These are phyloP conservation scores for Xylaria flabelliformis DNA, from an alignment of 495 filamentous ascomycete genomes.

Conservation along the genomic window DNA sequence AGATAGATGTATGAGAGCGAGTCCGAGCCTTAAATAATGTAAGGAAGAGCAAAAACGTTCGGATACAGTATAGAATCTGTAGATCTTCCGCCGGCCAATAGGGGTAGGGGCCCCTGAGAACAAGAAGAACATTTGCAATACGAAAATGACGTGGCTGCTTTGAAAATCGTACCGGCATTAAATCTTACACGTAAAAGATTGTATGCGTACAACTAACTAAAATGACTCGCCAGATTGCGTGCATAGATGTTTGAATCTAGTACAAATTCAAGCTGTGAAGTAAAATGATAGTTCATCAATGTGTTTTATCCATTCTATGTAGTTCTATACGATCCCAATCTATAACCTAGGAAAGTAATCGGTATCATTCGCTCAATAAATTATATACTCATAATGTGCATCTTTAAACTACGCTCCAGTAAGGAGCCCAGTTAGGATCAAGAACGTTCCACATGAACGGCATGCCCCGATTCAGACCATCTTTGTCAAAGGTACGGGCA, in stretches of 20 bases:
- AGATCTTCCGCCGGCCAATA: background rate
- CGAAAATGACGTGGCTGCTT: background rate
- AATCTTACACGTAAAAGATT: background rate
- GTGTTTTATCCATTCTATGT: constrained; percentile 7
- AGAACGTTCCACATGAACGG: constrained; percentile 47
- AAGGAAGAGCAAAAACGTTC: too few relatives aligned
- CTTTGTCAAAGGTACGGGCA: constrained; percentile 39
- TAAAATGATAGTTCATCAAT: background rate
- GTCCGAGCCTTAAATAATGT: too few relatives aligned
- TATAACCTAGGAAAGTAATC: background rate
- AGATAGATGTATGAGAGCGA: too few relatives aligned
- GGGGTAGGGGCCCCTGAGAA: too few relatives aligned
- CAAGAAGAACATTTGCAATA: too few relatives aligned
- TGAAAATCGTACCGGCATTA: background rate
- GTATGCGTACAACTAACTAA: background rate
- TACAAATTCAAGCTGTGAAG: background rate
- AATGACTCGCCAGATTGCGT: background rate
- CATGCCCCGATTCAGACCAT: constrained; percentile 47
- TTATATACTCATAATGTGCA: background rate
- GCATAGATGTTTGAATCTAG: background rate
- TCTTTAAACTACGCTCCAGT: constrained; percentile 26
- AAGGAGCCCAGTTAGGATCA: constrained; percentile 38
- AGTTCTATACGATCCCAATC: background rate
- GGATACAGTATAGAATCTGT: background rate
- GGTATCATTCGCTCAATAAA: background rate